Conservation (phyloP, 495 filamentous ascomycete species). For the Chaetomidium leptoderma region DNA sequence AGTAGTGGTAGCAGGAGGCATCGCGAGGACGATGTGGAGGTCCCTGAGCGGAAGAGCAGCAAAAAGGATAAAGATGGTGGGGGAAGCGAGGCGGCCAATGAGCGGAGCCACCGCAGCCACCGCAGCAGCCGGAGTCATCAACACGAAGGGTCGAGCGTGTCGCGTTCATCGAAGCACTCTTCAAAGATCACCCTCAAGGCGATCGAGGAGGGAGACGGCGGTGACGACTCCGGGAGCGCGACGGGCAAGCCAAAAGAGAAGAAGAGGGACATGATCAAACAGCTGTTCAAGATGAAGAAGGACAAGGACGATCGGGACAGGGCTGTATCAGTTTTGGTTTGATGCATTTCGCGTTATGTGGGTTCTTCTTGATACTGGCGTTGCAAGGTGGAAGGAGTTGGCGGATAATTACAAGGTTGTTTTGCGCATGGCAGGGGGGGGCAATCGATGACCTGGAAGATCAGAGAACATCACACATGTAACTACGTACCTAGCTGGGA, state of each 20-base stretch:
- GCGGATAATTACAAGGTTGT: neutral
- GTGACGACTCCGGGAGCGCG: constrained; percentile 26
- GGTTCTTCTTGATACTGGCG: neutral
- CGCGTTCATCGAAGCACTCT: constrained; percentile 16
- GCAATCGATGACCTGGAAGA: too few relatives aligned
- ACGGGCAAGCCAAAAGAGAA: constrained; percentile 40
- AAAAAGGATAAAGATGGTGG: constrained; percentile 12
- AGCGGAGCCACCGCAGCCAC: constrained; percentile 17
- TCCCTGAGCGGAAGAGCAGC: constrained; percentile 29
- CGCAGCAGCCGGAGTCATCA: constrained; percentile 4
- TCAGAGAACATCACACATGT: too few relatives aligned
- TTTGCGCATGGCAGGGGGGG: too few relatives aligned
- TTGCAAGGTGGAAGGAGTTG: neutral
- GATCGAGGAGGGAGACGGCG: constrained; percentile 32
- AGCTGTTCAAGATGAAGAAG: constrained; percentile 50
- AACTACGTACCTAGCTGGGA: too few relatives aligned
- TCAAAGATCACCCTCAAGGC: constrained; percentile 17
- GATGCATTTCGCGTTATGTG: neutral
- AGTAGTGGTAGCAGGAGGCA: constrained; percentile 30
- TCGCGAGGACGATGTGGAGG: constrained; percentile 25
- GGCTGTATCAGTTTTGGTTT: constrained; percentile 20
- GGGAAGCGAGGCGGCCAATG: constrained; percentile 11
- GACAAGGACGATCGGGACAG: constrained; percentile 37
- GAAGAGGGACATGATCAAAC: constrained; percentile 50
- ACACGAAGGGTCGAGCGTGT: constrained; percentile 12